Conservation (phyloP, 768 basidiomycete species). For the Mycena galericulata region DNA sequence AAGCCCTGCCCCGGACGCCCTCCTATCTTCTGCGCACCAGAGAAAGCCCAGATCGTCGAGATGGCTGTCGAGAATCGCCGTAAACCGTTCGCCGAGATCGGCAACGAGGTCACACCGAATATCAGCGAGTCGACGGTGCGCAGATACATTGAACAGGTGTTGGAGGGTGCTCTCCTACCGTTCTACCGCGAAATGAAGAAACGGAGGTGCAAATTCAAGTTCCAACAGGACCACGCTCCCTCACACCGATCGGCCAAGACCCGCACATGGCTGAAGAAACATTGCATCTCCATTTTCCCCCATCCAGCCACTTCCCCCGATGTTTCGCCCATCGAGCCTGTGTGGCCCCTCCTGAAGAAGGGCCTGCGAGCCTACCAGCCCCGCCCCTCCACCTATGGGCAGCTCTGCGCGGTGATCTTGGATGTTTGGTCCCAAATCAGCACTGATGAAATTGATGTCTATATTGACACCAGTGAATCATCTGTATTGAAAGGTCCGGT, state of each 20-base stretch:
- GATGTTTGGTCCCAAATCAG: constrained; percentile 29
- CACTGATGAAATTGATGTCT: constrained; percentile 27
- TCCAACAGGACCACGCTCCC: constrained; percentile 30
- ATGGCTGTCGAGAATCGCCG: constrained; percentile 32
- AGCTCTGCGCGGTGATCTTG: constrained; percentile 2
- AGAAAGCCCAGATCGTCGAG: constrained; percentile 28
- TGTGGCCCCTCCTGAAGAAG: constrained; percentile 28
- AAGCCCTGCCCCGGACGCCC: constrained; percentile 38
- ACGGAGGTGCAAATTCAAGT: constrained; percentile 8
- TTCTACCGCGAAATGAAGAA: constrained; percentile 14
- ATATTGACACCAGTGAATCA: too few relatives aligned
- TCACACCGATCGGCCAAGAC: constrained; percentile 10
- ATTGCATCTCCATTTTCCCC: constrained; percentile 7
- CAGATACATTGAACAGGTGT: constrained; percentile 26
- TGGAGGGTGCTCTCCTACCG: constrained; percentile 13
- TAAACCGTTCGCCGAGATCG: constrained; percentile 38
- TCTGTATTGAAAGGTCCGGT: too few relatives aligned
- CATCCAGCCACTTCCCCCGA: constrained; percentile 27
- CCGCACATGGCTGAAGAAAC: constrained; percentile 14
- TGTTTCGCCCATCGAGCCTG: constrained; percentile 26
- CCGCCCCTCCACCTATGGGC: background rate
- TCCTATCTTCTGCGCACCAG: constrained; percentile 27
- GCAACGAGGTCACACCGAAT: constrained; percentile 24
- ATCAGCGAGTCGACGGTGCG: constrained; percentile 33
- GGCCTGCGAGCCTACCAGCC: background rate